These are phyloP conservation scores for Penicillium manginii DNA, from an alignment of 495 filamentous ascomycete species.

Conservation along the genomic window DNA sequence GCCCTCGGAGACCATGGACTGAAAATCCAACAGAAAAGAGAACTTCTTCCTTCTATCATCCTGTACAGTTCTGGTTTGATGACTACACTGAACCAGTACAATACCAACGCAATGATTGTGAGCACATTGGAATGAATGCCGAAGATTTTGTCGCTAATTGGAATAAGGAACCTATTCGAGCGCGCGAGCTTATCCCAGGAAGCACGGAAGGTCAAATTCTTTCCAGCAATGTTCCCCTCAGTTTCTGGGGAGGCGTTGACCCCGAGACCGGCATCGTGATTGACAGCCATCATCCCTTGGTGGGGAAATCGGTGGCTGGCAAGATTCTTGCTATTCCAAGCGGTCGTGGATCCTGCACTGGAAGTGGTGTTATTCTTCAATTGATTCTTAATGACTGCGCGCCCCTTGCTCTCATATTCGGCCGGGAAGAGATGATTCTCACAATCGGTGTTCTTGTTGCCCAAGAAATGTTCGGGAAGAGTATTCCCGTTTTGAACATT, in stretches of 20 bases:
- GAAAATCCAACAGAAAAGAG: too few species aligned
- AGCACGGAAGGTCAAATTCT: constrained; percentile 18
- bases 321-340: constrained; percentile 33
- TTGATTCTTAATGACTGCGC: constrained; percentile 27
- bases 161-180: not conserved
- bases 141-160: not conserved
- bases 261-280: constrained; percentile 30
- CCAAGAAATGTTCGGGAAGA: constrained; percentile 27
- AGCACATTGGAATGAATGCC: not conserved
- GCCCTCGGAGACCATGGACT: too few species aligned
- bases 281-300: constrained; percentile 36
- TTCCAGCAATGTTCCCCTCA: constrained; percentile 24
- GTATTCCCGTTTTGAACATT: constrained; percentile 33
- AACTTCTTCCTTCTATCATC: not conserved
- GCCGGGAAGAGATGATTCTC: constrained; percentile 33
- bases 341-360: constrained; percentile 36
- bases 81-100: not conserved
- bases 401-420: constrained; percentile 30
- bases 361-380: constrained; percentile 37
- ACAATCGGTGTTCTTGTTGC: constrained; percentile 36
- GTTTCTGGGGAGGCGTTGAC: constrained; percentile 40
- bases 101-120: not conserved
- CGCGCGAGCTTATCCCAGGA: constrained; percentile 6
- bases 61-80: not conserved
- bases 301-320: constrained; percentile 20